Conservation (phyloP, 176 grass and related monocot genomes). For the maize (Zea mays) region DNA sequence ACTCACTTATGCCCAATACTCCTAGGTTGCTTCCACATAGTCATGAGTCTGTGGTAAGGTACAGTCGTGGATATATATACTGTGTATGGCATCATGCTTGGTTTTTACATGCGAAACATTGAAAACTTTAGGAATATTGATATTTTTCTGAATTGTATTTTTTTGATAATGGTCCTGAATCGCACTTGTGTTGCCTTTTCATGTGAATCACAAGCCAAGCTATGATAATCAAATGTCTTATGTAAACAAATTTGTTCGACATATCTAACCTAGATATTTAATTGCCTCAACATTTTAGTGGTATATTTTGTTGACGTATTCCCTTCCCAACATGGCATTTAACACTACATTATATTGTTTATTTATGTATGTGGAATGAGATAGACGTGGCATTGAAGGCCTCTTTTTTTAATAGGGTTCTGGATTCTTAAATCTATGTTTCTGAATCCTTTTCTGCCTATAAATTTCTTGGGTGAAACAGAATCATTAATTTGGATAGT, state of each 20-base stretch:
- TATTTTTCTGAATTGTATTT: not conserved
- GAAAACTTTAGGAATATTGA: not conserved
- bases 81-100: not conserved
- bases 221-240: not conserved
- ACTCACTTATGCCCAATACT: not conserved
- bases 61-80: not conserved
- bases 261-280: not conserved
- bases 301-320: no score
- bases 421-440: not conserved
- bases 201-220: not conserved
- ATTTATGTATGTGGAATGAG: not conserved
- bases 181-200: not conserved
- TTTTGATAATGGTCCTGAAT: not conserved
- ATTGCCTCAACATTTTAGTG: not conserved
- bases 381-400: not conserved
- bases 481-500: not conserved
- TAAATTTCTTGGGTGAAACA: not conserved
- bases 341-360: not conserved
- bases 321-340: not conserved
- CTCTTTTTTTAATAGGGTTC: not conserved
- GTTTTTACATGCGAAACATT: not conserved
- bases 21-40: not conserved
- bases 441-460: not conserved
- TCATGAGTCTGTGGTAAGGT: not conserved
- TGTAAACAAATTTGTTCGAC: not conserved